These are phyloP conservation scores for Didymella arachidicola DNA, from an alignment of 2,329 filamentous ascomycete species.

Conservation along the genomic window DNA sequence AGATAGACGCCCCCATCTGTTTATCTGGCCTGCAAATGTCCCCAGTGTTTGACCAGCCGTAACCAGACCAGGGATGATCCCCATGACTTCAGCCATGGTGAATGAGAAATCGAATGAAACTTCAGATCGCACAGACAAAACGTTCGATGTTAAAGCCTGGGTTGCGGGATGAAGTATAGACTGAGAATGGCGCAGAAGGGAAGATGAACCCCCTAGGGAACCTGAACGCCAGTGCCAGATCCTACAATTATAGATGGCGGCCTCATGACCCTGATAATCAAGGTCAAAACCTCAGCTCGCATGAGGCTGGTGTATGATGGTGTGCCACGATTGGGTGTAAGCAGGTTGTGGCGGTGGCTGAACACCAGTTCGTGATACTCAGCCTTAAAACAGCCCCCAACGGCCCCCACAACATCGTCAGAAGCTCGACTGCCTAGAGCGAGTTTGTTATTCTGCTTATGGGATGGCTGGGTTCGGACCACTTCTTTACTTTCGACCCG, in stretches of 20 bases:
- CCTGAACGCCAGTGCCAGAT: neutral
- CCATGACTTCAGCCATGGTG: conserved; percentile 27
- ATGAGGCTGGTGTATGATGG: conserved; percentile 17
- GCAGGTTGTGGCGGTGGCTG: conserved; percentile 15
- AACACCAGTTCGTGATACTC: conserved; percentile 24
- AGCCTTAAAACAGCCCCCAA: conserved; percentile 26
- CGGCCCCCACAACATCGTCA: conserved; percentile 26
- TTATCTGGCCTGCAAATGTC: conserved; percentile 30
- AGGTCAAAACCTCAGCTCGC: conserved; percentile 30
- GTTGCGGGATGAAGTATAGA: neutral
- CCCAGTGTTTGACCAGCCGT: conserved; percentile 28
- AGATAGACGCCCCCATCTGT: conserved; percentile 30
- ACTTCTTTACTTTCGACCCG: conserved; percentile 5
- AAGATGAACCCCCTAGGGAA: neutral
- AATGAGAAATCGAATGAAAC: too few species aligned
- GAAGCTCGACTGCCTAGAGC: conserved; percentile 17
- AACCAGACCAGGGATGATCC: conserved; percentile 27
- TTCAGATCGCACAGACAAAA: neutral
- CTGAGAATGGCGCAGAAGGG: neutral
- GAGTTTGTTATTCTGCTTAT: conserved; percentile 17
- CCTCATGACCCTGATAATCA: conserved; percentile 23
- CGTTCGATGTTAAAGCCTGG: neutral
- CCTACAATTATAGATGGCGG: conserved; percentile 9
- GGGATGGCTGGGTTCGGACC: conserved; percentile 8
- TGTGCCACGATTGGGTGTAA: conserved; percentile 25